Conservation (phyloP, 2,329 filamentous ascomycete species). For the Knufia fluminis region DNA sequence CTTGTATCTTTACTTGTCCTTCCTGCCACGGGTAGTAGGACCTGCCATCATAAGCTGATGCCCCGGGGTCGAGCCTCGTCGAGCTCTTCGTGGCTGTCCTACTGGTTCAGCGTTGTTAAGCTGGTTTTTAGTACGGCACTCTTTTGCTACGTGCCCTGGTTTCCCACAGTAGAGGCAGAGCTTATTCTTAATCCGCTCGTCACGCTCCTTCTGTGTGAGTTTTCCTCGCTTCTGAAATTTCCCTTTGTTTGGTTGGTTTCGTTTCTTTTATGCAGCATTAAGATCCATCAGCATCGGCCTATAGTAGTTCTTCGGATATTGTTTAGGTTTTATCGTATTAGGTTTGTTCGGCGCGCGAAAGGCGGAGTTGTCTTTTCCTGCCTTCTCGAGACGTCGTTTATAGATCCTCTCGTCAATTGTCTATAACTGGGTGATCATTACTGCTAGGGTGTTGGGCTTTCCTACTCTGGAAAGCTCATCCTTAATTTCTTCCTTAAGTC, state of each 20-base stretch:
- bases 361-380: not conserved
- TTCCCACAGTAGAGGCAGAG: constrained; percentile 1
- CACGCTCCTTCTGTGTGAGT: not conserved
- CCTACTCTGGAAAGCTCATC: not conserved
- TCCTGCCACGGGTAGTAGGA: no score
- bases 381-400: not conserved
- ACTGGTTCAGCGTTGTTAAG: not conserved
- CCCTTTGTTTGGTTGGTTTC: not conserved
- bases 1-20: no score
- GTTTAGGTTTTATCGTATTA: not conserved
- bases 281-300: not conserved
- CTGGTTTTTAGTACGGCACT: not conserved
- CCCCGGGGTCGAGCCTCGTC: not conserved
- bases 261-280: not conserved
- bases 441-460: not conserved
- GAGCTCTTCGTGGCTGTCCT: not conserved
- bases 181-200: not conserved
- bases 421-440: not conserved
- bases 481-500: not conserved
- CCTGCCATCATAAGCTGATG: not conserved
- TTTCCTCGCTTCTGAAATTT: not conserved
- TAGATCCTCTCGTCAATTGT: not conserved
- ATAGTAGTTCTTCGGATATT: not conserved
- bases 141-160: not conserved
- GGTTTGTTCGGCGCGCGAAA: not conserved